Evolutionary conservation across 305 asterid genomes (phyloP), one percentile per base, ranked within the genome.

Genomic region (Coffea humblotiana): DNA sequence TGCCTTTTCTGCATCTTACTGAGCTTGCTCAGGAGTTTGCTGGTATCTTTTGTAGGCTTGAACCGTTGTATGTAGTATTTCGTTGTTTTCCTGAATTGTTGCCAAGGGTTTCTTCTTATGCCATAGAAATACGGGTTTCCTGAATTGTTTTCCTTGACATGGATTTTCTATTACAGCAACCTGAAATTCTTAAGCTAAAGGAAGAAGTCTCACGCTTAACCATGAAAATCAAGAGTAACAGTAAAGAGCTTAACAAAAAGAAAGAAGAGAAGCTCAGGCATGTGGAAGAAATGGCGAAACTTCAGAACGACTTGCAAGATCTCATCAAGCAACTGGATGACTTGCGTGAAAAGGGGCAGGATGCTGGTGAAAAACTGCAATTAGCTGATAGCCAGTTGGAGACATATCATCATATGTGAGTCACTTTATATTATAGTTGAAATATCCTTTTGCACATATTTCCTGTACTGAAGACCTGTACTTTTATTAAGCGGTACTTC

Each of bases 361-460:
- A 87, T 84, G 94, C 95, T 75, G 97, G 97, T 79, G 98, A 93
- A 79, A 96, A 90, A 83, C 94, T 93, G 88, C 97, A 96, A 87
- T 88, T 96, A 80, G 97, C 93, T 86, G 99, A 94, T 91, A 93
- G 94, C 91, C 94, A 96, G 83, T 87, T 96, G 89, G 98, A 86
- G 92, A 92, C 95, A 40, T 96, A 96, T 88, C 98, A 94, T 83
- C 92, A 85, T 80, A 93, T 96, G 99, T 96, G 87, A 89, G 96
- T 88, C 80, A 54, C 51, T 16, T 60, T 81, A 66, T 78, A 40
- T 49, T 82, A 19, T 78, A 54, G 54, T 82, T 75, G 35, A 66
- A 71, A 63, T 43, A 40, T 47, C 16, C 45, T 4, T 66, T 18
- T 8, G 14, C 63, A 6, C 63, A 23, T 66, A 13, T 23, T 25